Evolutionary conservation across 495 filamentous ascomycete genomes (phyloP).

Genomic region (Penicillium psychrofluorescens): DNA sequence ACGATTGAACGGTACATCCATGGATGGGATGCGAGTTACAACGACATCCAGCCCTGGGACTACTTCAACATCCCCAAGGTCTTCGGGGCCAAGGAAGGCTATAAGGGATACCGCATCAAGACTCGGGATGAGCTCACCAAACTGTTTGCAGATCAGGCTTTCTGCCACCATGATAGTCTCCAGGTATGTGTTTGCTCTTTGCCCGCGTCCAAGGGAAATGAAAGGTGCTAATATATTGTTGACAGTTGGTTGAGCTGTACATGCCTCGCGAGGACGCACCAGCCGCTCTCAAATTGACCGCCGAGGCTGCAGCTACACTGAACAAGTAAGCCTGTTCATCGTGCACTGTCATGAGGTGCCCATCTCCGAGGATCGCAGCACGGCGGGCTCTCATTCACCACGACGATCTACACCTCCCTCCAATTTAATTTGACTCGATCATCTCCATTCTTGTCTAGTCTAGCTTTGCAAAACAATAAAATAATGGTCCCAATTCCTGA

Average conservation of each 20-base stretch:
- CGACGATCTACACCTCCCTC: too few relatives aligned
- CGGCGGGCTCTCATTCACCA: too few relatives aligned
- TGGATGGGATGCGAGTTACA: constrained; percentile 67
- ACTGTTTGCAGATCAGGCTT: constrained; percentile 60
- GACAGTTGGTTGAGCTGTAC: constrained; percentile 77
- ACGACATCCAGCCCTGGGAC: constrained; percentile 72
- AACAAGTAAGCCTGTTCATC: constrained; percentile 42
- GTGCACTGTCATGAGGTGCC: too few relatives aligned
- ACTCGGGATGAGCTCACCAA: constrained; percentile 61
- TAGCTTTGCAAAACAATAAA: too few relatives aligned
- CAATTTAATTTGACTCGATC: too few relatives aligned
- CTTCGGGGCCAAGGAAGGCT: constrained; percentile 58
- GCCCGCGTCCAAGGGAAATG: too few relatives aligned
- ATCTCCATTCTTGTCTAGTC: too few relatives aligned
- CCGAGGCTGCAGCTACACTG: constrained; percentile 57
- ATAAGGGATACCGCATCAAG: constrained; percentile 61
- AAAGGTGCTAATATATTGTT: constrained; percentile 8
- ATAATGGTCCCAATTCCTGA: too few relatives aligned
- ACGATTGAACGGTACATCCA: constrained; percentile 52
- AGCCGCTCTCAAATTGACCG: constrained; percentile 55
- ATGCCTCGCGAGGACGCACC: constrained; percentile 81
- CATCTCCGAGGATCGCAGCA: too few relatives aligned
- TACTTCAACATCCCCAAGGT: constrained; percentile 58
- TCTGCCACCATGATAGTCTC: constrained; percentile 41
- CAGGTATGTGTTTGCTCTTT: constrained; percentile 25